Percentiles rank a stretch among this genome's conserved stretches.
Conservation (phyloP, 1,284 basidiomycete species). For the Cryptococcus sp. region DNA sequence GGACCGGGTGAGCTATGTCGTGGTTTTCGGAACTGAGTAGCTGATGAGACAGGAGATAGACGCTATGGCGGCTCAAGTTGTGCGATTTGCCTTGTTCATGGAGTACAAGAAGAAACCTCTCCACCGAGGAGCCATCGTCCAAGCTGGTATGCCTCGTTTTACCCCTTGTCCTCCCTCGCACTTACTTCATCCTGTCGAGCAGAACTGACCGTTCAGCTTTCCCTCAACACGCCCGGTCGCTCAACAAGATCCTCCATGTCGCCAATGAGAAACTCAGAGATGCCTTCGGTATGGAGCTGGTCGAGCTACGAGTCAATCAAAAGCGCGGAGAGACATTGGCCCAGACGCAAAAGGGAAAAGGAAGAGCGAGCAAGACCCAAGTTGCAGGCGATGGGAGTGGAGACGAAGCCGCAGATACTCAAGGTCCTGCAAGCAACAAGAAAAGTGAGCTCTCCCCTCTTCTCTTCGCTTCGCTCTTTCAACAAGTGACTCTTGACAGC, state of each 20-base stretch:
- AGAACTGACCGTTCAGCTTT: constrained; percentile 17
- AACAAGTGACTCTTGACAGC: background rate
- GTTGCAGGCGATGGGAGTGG: constrained; percentile 5
- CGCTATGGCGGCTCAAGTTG: constrained; percentile 27
- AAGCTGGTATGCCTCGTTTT: constrained; percentile 32
- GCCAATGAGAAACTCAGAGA: constrained; percentile 29
- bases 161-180: no score
- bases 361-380: constrained; percentile 12
- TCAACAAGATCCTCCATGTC: constrained; percentile 22
- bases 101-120: constrained; percentile 37
- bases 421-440: constrained; percentile 7
- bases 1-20: constrained; percentile 12
- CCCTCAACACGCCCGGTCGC: constrained; percentile 20
- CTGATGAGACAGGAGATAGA: constrained; percentile 26
- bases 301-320: constrained; percentile 29
- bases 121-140: constrained; percentile 26
- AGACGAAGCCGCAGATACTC: constrained; percentile 14
- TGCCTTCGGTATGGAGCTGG: constrained; percentile 42
- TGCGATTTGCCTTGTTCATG: constrained; percentile 37
- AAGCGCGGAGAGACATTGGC: constrained; percentile 10
- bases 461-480: no score
- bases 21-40: background rate
- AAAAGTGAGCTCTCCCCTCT: constrained; percentile 12
- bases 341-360: constrained; percentile 20
- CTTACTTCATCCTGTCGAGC: no score